Evolutionary conservation across 2,329 filamentous ascomycete species (phyloP).

Genomic region (Cryphonectria parasitica): DNA sequence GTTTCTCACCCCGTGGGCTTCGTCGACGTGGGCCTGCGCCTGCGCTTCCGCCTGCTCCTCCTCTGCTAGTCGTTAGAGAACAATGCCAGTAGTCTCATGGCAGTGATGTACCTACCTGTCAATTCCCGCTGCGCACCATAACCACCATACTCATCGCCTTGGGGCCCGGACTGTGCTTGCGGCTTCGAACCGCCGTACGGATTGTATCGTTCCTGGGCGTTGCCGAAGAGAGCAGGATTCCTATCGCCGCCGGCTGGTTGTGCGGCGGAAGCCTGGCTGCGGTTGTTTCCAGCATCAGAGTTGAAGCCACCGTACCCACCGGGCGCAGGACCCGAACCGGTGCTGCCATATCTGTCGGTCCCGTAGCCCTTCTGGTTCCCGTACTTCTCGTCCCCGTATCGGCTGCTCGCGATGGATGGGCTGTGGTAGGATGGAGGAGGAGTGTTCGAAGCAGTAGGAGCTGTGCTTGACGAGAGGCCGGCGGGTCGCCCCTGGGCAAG

Average conservation of each 20-base stretch:
- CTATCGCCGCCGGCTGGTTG: background rate
- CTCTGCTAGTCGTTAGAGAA: constrained; percentile 54
- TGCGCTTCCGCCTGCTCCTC: constrained; percentile 78
- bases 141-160: constrained; percentile 46
- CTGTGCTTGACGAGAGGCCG: no score
- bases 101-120: constrained; percentile 18
- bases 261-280: constrained; percentile 31
- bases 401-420: constrained; percentile 38
- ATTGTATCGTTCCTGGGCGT: constrained; percentile 21
- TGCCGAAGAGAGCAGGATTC: constrained; percentile 21
- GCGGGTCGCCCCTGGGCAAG: no score
- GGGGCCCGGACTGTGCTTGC: background rate
- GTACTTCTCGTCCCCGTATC: constrained; percentile 59
- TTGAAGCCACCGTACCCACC: constrained; percentile 66
- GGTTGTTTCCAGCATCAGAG: constrained; percentile 55
- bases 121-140: constrained; percentile 75
- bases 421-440: constrained; percentile 38
- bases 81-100: fast-evolving
- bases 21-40: constrained; percentile 70
- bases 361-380: constrained; percentile 57
- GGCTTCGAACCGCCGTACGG: background rate
- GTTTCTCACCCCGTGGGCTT: constrained; percentile 56
- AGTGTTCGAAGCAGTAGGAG: constrained; percentile 32
- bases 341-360: constrained; percentile 59
- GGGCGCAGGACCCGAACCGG: constrained; percentile 46